These are phyloP conservation scores for Magnolia kwangsiensis DNA, from an alignment of 164 flowering plant species.

Conservation along the genomic window DNA sequence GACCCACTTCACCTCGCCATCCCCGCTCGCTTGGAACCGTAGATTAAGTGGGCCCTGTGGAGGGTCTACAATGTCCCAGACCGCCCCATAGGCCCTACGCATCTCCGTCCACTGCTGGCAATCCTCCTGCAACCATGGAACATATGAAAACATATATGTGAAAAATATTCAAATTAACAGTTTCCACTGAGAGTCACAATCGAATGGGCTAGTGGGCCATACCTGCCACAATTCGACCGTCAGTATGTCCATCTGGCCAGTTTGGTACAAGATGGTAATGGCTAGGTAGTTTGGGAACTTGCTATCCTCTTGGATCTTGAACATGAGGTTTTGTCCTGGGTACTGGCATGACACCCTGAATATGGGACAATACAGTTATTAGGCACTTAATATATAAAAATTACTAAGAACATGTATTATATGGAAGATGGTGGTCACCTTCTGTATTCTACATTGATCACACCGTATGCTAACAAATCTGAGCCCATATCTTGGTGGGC, in stretches of 20 bases:
- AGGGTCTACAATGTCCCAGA: conserved; percentile 37
- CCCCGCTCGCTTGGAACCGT: conserved; percentile 50
- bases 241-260: conserved; percentile 46
- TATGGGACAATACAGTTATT: not conserved
- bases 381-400: conserved; percentile 13
- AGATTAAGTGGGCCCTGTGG: conserved; percentile 38
- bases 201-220: not conserved
- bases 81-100: conserved; percentile 61
- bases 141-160: not conserved
- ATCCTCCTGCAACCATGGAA: conserved; percentile 46
- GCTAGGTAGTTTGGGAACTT: conserved; percentile 64
- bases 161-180: not conserved
- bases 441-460: conserved; percentile 62
- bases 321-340: conserved; percentile 38
- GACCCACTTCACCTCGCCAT: conserved; percentile 41
- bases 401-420: conserved; percentile 54
- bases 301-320: conserved; percentile 69
- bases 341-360: conserved; percentile 55
- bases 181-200: not conserved
- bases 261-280: conserved; percentile 44
- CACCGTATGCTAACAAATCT: conserved; percentile 58
- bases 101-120: conserved; percentile 62
- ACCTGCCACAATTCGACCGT: conserved; percentile 76
- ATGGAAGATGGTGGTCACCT: conserved; percentile 51
- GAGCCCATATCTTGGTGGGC: conserved; percentile 39